phyloP scores from a whole-genome alignment of 2,329 filamentous ascomycete species.

The Diaporthe vaccinii region DNA sequence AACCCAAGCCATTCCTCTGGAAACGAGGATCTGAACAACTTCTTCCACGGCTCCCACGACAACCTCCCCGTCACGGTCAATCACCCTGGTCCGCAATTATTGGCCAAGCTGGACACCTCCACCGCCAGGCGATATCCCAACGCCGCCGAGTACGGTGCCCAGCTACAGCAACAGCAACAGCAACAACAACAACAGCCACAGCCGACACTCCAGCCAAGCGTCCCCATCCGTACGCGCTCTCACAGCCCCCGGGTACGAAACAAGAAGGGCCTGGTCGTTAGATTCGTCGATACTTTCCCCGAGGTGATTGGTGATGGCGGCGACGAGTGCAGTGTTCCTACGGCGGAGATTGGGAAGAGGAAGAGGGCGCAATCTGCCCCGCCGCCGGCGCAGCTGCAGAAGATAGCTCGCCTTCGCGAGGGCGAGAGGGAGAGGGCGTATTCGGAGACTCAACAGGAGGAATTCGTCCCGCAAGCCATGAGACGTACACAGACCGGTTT shows the following conservation, averaged over 20 bases:
- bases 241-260: constrained; percentile 59
- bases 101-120: constrained; percentile 67
- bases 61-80: constrained; percentile 61
- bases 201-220: constrained; percentile 47
- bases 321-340: constrained; percentile 83
- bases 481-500: constrained; percentile 71
- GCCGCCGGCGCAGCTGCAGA: constrained; percentile 43
- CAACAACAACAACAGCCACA: constrained; percentile 42
- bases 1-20: constrained; percentile 55
- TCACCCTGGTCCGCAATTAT: constrained; percentile 64
- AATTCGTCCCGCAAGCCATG: constrained; percentile 68
- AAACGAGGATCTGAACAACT: constrained; percentile 68
- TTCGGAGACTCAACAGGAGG: constrained; percentile 54
- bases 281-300: constrained; percentile 79
- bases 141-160: constrained; percentile 60
- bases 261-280: constrained; percentile 79
- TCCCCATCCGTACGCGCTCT: constrained; percentile 57
- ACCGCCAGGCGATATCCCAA: constrained; percentile 69
- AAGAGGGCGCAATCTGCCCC: constrained; percentile 59
- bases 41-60: constrained; percentile 70
- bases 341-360: constrained; percentile 76
- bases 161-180: constrained; percentile 43
- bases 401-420: constrained; percentile 47
- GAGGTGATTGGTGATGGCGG: constrained; percentile 92
- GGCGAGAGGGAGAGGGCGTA: constrained; percentile 46